Evolutionary conservation across 108 stramenopile species (phyloP), one percentile per base, ranked within the genome.

Genomic region (Hondaea fermentalgiana): DNA sequence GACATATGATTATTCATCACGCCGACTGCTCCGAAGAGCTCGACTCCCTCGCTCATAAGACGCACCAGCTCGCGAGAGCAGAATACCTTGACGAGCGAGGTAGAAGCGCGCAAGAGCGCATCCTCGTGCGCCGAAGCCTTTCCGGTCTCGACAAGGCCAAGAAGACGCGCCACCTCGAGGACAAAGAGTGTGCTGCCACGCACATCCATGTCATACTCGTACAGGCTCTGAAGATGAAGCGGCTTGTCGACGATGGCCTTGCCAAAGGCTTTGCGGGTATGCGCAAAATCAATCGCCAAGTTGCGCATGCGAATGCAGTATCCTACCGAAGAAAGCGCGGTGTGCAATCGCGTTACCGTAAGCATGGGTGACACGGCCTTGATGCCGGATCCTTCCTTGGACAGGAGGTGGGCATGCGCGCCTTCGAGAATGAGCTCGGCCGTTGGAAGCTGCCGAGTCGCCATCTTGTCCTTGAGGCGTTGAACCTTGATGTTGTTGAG

Each of bases 381-480:
- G 49, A 83, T 23, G 45, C 76, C 76, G n/a, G 76, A 21, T 6
- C 76, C 76, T 6, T 47, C 49, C 51, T 47, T 53, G 45, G 49
- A 53, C 17, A 83, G 1, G 2, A 83, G 76, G 3, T 83, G 76
- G 23, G 76, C 76, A 23, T 83, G 49, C n/a, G 76, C 76, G 6
- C 76, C 76, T 23, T 83, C 76, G 5, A 83, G 76, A 8, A 83
- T 45, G 19, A 83, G 76, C 51, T 83, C 76, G 10, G 76, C 76
- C n/a, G 76, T 83, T 2, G 76, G 76, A 0, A 83, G 76, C 28
- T 83, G 76, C 1, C 51, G 19, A 1, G 76, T 83, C 19, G 76
- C 76, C 76, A 83, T 83, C 51, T 83, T 83, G 25, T 83, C 76
- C 51, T 83, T 83, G 25, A 83, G 76, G 51, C 76, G 76, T 16